Conservation (phyloP, 441 rosid genomes). For the Arabidopsis hybrid region DNA sequence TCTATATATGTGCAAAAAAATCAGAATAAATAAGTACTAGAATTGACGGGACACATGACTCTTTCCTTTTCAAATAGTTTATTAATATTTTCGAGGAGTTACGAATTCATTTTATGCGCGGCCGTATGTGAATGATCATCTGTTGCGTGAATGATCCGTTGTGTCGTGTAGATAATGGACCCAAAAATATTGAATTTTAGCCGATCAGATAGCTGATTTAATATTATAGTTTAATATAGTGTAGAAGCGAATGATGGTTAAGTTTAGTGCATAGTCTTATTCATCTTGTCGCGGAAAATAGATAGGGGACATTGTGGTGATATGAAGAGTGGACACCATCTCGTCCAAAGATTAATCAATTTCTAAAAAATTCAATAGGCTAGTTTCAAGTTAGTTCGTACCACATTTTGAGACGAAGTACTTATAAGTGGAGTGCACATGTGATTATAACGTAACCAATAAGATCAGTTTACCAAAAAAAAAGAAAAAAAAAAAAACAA, state of each 20-base stretch:
- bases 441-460: slow-evolving; percentile 12
- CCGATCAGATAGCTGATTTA: slow-evolving; percentile 4
- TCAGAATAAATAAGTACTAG: neutral
- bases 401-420: slow-evolving; percentile 24
- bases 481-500: neutral
- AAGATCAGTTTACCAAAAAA: neutral
- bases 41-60: neutral
- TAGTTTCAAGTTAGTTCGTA: slow-evolving; percentile 27
- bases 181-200: neutral
- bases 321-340: slow-evolving; percentile 49
- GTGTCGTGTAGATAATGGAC: slow-evolving; percentile 18
- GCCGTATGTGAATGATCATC: slow-evolving; percentile 11
- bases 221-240: slow-evolving; percentile 43
- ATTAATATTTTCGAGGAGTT: neutral
- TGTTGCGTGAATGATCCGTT: slow-evolving; percentile 19
- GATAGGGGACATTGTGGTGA: slow-evolving; percentile 37
- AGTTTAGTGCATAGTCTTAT: slow-evolving; percentile 47
- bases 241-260: slow-evolving; percentile 44
- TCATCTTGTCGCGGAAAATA: slow-evolving; percentile 35
- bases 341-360: slow-evolving; percentile 25
- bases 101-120: neutral
- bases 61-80: slow-evolving; percentile 3
- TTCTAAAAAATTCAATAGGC: neutral
- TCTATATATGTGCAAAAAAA: too few relatives aligned
- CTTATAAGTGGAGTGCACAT: slow-evolving; percentile 13